A percentile compares a stretch with the other conserved stretches of the same genome.
phyloP scores from a whole-genome alignment of 495 filamentous ascomycete species.

The Penicillium taxi region DNA sequence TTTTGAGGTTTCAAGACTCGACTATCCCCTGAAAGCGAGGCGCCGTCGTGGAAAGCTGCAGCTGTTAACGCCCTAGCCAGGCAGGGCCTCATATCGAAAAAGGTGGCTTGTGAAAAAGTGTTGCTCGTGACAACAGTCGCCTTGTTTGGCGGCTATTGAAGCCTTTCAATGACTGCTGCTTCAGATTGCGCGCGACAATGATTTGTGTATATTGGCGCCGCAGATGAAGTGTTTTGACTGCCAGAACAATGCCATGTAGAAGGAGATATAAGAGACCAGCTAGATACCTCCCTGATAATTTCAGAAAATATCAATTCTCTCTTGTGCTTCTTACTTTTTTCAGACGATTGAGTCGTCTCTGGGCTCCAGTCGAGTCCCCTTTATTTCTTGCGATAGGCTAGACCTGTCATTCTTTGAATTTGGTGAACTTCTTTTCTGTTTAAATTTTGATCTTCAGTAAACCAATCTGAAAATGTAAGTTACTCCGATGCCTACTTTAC shows the following conservation, averaged over 20 bases:
- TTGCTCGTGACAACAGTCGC: conserved; percentile 3
- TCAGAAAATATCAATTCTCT: no score
- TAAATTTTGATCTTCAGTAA: background rate
- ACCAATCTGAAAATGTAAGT: background rate
- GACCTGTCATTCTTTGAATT: no score
- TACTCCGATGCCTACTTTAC: background rate
- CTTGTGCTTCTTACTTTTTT: no score
- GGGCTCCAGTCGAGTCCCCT: no score
- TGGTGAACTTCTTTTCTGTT: no score
- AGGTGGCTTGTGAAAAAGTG: background rate
- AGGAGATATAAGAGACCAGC: no score
- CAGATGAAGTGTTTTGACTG: no score
- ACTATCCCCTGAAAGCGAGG: conserved; percentile 1
- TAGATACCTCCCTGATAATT: no score
- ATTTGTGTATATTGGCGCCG: background rate
- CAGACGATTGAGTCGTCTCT: no score
- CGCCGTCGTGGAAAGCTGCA: background rate
- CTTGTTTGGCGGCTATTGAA: conserved; percentile 2
- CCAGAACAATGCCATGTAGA: no score
- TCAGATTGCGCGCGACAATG: conserved; percentile 10
- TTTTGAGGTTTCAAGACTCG: background rate
- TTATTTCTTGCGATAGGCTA: no score
- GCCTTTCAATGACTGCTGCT: background rate
- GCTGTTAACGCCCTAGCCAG: background rate
- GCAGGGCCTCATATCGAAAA: background rate